These are phyloP conservation scores for Fonsecaea monophora DNA, from an alignment of 2,329 filamentous ascomycete genomes.

Conservation along the genomic window DNA sequence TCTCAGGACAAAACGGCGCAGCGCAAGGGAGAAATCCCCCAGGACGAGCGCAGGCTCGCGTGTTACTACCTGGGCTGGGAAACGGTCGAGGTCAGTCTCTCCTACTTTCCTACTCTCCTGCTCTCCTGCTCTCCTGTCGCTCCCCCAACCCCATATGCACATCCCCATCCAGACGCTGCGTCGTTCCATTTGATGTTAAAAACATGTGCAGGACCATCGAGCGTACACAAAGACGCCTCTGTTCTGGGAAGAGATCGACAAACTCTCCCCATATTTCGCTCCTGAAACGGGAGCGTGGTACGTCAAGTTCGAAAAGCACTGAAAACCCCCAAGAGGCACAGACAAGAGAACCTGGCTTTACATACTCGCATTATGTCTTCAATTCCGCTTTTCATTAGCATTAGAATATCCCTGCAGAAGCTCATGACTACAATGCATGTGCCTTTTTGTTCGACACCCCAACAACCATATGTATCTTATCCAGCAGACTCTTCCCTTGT, in stretches of 20 bases:
- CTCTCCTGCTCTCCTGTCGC: not conserved
- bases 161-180: not conserved
- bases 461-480: conserved; percentile 23
- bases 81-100: conserved; percentile 22
- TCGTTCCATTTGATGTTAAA: not conserved
- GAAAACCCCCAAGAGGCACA: not conserved
- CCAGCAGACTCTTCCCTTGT: conserved; percentile 10
- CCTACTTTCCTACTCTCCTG: not conserved
- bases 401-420: conserved; percentile 6
- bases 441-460: not conserved
- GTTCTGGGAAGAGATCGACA: conserved; percentile 26
- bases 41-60: conserved; percentile 5
- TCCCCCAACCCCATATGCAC: not conserved
- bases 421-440: conserved; percentile 9
- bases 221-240: conserved; percentile 13
- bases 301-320: conserved; percentile 18
- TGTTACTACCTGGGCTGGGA: conserved; percentile 28
- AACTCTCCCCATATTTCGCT: conserved; percentile 23
- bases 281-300: conserved; percentile 27
- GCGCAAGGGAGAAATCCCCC: not conserved
- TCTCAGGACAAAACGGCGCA: not conserved
- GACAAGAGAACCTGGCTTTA: not conserved
- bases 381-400: conserved; percentile 1
- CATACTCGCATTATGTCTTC: not conserved
- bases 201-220: conserved; percentile 20